Evolutionary conservation across 2,329 filamentous ascomycete genomes (phyloP).

Genomic region (Neodidymelliopsis sp.): DNA sequence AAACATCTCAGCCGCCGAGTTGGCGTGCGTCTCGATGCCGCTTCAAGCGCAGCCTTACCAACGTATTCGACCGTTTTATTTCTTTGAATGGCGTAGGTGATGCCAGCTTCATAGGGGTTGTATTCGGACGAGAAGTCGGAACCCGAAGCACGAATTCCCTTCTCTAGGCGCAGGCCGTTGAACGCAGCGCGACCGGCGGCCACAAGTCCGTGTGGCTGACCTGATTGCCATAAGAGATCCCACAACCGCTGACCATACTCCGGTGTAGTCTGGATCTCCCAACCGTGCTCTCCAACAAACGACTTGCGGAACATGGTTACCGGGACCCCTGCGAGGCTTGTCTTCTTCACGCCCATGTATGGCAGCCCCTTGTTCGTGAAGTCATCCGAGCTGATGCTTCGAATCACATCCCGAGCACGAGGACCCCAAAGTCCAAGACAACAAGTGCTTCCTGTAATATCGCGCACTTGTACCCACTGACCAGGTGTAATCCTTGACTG

Average conservation of each 20-base stretch:
- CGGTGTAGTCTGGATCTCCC: constrained; percentile 68
- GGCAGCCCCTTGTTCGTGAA: constrained; percentile 57
- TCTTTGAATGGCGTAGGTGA: constrained; percentile 59
- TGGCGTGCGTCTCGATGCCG: constrained; percentile 48
- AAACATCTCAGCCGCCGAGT: constrained; percentile 57
- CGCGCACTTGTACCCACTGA: constrained; percentile 61
- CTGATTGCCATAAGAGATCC: constrained; percentile 65
- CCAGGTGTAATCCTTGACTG: constrained; percentile 54
- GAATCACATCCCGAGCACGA: constrained; percentile 60
- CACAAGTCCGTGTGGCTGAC: constrained; percentile 62
- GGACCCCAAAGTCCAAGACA: constrained; percentile 71
- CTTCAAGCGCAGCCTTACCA: constrained; percentile 59
- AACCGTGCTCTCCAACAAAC: constrained; percentile 68
- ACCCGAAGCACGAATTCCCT: constrained; percentile 65
- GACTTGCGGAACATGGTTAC: constrained; percentile 65
- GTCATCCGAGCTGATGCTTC: constrained; percentile 55
- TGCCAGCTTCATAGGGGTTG: constrained; percentile 66
- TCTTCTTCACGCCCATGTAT: constrained; percentile 60
- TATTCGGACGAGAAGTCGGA: constrained; percentile 68
- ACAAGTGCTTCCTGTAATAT: constrained; percentile 67
- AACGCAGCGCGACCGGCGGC: constrained; percentile 67
- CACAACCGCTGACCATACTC: constrained; percentile 66
- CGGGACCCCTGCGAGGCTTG: constrained; percentile 62
- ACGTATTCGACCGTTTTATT: constrained; percentile 59
- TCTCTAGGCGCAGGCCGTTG: constrained; percentile 66